Base-by-base conservation (phyloP, 2,329 filamentous ascomycete genomes). In the Myriosclerotinia scirpicola region DNA sequence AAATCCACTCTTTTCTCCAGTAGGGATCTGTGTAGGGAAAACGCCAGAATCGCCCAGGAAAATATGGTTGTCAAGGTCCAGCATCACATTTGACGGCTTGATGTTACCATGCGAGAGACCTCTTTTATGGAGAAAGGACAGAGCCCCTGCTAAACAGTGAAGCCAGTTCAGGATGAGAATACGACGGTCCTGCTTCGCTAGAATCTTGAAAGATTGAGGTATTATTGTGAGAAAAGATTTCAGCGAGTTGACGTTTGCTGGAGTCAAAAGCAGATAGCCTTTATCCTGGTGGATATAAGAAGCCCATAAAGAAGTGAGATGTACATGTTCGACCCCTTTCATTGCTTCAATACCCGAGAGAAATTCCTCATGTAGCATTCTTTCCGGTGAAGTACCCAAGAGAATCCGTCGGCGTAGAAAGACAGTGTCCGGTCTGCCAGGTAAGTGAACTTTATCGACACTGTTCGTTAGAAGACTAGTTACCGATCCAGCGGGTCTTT, bases 151-250 rank as follows among this genome's bases (percentile, higher is more conserved):
- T 5, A 93, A 81, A 75, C 90, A 93, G 73, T 90, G 86, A 73
- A 92, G 85, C 90, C 90, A 93, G 75, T 90, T 88, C 74, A 91
- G 80, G 6, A 92, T 76, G 20, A 89, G 78, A 55, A 81, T 79
- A 44, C 87, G 82, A 36, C 88, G 82, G 52, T 85, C 82, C 61
- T 81, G 80, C 74, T 90, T 90, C 4, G 84, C 73, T 14, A 91
- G 76, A 63, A 83, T 84, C 72, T 89, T 88, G 75, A 89, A 83
- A 30, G 84, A 83, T 30, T 83, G 79, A 2, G 89, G 87, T 6
- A 84, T 85, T 62, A 85, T 85, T 20, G 86, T 82, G 67, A 92
- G 82, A 76, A 91, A 89, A 0, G 86, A 85, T 72, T 86, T 87
- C 48, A 93, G 82, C 20, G 81, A 90, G 71, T 85, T 86, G 69